Conservation (phyloP, 1,139 yeast species). For the Suhomyces coccinellae region DNA sequence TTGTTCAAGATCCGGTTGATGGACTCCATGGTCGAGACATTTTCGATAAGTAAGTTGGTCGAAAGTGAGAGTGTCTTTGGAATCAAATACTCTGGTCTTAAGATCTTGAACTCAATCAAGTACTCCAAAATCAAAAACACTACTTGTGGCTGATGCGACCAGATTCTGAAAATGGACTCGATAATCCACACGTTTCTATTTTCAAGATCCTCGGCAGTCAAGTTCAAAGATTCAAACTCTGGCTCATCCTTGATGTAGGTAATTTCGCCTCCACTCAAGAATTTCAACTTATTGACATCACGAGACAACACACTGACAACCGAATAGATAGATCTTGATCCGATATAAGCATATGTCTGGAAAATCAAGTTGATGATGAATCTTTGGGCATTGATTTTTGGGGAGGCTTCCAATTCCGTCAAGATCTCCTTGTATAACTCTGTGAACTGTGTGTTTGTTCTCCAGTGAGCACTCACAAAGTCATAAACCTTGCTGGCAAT, state of each 20-base stretch:
- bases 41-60: conserved; percentile 39
- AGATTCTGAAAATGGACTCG: conserved; percentile 68
- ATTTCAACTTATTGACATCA: conserved; percentile 52
- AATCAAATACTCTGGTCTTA: conserved; percentile 44
- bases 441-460: conserved; percentile 40
- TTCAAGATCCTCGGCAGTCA: conserved; percentile 36
- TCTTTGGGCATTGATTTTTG: conserved; percentile 39
- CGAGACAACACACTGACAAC: conserved; percentile 69
- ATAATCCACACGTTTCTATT: conserved; percentile 49
- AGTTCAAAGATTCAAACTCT: conserved; percentile 37
- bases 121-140: conserved; percentile 71
- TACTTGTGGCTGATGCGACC: conserved; percentile 83
- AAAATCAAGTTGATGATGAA: conserved; percentile 61
- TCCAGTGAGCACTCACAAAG: conserved; percentile 44
- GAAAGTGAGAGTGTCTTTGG: conserved; percentile 42
- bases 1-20: conserved; percentile 37
- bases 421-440: conserved; percentile 35
- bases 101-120: conserved; percentile 52
- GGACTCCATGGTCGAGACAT: conserved; percentile 50
- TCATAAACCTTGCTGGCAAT: conserved; percentile 43
- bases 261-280: conserved; percentile 37
- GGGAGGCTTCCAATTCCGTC: conserved; percentile 20
- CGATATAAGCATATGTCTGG: conserved; percentile 77
- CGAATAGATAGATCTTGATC: conserved; percentile 87
- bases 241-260: conserved; percentile 33